Base-by-base conservation (phyloP, 2,329 filamentous ascomycete genomes). In the Trichoderma guizhouense region DNA sequence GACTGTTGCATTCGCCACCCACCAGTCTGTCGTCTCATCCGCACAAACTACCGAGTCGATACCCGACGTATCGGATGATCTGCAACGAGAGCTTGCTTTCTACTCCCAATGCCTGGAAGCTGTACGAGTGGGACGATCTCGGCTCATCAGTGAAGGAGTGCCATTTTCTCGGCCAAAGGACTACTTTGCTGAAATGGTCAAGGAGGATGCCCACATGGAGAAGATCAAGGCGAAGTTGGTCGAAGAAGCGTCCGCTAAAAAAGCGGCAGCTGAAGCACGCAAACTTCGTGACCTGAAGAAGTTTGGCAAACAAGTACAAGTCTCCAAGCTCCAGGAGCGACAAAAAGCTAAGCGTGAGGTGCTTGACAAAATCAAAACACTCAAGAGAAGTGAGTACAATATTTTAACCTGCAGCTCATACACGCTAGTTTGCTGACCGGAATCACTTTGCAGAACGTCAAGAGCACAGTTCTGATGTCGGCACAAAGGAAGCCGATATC, bases 151-250 rank as follows among this genome's bases (percentile, higher is more conserved):
- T 74, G 95, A 98, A 82, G 92, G 92, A 9, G 88, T 95, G 1
- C 89, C 93, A 7, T 99, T 99, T 83, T 92, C 93, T 32, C 89
- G 96, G 11, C 96, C 96, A 4, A 91, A 89, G 71, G 96, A 99
- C 84, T 99, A 97, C 84, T 99, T 99, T 78, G 96, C 96, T 58
- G 96, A 99, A 86, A 99, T 98, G 95, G 91, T 98, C 78, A 98
- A 98, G 89, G 93, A 92, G 78, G 96, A 99, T 80, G 95, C 97
- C 78, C 96, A 98, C 82, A 99, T 99, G 96, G 93, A 93, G 80
- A 95, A 93, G 87, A 93, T 99, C 81, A 97, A 97, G 87, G 90
- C 91, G 79, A 97, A 97, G 87, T 86, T 98, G 78, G 88, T 97
- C 74, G 95, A 98, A 78, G 94, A 97, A 79, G 96, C 95, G 0